Evolutionary conservation across 2,329 filamentous ascomycete species (phyloP).

Genomic region (Cladophialophora psammophila): DNA sequence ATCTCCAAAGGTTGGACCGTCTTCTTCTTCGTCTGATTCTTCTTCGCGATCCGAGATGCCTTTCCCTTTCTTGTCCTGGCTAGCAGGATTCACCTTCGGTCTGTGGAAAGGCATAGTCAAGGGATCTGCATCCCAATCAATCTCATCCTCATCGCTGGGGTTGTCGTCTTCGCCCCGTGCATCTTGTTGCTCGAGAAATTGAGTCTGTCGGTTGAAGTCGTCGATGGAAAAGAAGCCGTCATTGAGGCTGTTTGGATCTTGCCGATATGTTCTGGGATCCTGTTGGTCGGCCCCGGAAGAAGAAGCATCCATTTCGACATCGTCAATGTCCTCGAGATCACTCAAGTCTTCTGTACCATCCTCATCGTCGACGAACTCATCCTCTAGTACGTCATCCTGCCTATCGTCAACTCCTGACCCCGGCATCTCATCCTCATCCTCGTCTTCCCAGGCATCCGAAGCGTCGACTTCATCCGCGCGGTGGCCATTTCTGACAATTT

Average conservation of each 20-base stretch:
- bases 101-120: conserved; percentile 50
- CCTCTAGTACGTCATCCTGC: conserved; percentile 17
- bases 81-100: conserved; percentile 39
- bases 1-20: conserved; percentile 83
- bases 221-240: conserved; percentile 99
- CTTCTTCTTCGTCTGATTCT: conserved; percentile 76
- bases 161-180: conserved; percentile 75
- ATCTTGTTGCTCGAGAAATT: conserved; percentile 88
- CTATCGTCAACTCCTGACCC: conserved; percentile 33
- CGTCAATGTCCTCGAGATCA: conserved; percentile 45
- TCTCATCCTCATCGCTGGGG: conserved; percentile 81
- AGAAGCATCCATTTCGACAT: conserved; percentile 43
- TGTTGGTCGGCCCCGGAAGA: conserved; percentile 42
- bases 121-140: conserved; percentile 88
- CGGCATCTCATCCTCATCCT: not conserved
- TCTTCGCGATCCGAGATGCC: conserved; percentile 51
- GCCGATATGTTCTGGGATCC: conserved; percentile 64
- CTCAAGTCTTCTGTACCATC: conserved; percentile 40
- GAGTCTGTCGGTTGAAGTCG: conserved; percentile 93
- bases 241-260: conserved; percentile 85
- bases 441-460: conserved; percentile 30
- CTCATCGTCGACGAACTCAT: conserved; percentile 27
- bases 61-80: conserved; percentile 34
- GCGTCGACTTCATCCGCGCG: conserved; percentile 22
- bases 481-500: conserved; percentile 25